Base-by-base conservation (phyloP, 495 filamentous ascomycete genomes). In the Staphylotrichum tortipilum region DNA sequence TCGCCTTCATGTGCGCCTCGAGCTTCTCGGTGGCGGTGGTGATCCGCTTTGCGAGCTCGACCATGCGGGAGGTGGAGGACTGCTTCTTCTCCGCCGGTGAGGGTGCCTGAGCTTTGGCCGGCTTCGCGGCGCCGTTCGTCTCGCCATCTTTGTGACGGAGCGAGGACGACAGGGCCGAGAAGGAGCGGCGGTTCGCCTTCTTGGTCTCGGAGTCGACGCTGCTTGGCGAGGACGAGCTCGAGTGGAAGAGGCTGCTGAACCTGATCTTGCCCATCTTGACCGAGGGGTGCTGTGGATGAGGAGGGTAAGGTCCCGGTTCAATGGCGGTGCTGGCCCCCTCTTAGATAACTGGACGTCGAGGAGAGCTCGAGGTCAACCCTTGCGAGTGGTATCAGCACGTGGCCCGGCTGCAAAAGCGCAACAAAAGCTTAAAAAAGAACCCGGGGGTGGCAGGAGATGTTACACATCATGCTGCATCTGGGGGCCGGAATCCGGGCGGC, bases 1-100 rank as follows among this genome's bases (percentile, higher is more conserved):
- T 60, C 7, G 53, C 51, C n/a, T 55, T 55, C 45, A 73, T 62
- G 49, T 70, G 69, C 0, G 63, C 46, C 49, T 73, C 67, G 21
- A 73, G 54, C 49, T 65, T 73, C 43, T 66, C 62, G 0, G 70
- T 67, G n/a, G 69, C 68, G 9, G 47, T 38, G 31, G 59, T 52
- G 34, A 73, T 71, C 50, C 64, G 63, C 49, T 64, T 53, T 7
- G 68, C 67, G 24, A 73, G 54, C n/a, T 40, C 54, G 17, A 62
- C 42, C 61, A 73, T 66, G 33, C 59, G 53, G 7, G 68, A 67
- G 1, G 65, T 52, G 9, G 64, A 47, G 2, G 37, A 19, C n/a
- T n/a, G n/a, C n/a, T n/a, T n/a, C n/a, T n/a, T n/a, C n/a, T n/a
- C n/a, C n/a, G n/a, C n/a, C n/a, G n/a, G n/a, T n/a, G n/a, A n/a